phyloP scores from a whole-genome alignment of 345 rosid genomes.

The Murraya koenigii region DNA sequence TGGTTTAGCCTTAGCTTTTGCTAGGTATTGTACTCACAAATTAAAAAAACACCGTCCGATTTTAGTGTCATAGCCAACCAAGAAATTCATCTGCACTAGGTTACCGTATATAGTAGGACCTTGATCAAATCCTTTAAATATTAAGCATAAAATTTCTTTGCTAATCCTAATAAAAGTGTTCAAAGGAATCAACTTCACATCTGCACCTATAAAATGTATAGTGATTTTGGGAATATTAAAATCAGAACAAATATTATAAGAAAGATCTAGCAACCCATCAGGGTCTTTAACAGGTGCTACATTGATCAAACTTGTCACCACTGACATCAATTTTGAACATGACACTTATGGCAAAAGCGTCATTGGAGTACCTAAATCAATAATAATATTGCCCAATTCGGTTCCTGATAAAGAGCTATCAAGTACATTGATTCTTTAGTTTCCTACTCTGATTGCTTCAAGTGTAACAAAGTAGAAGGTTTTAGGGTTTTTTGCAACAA shows the following conservation, averaged over 20 bases:
- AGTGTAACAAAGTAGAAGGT: conserved; percentile 44
- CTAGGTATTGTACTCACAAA: no score
- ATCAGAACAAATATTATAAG: conserved; percentile 22
- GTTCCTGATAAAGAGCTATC: conserved; percentile 20
- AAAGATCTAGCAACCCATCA: conserved; percentile 23
- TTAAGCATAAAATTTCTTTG: conserved; percentile 31
- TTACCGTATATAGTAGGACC: conserved; percentile 36
- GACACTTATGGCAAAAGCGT: conserved; percentile 33
- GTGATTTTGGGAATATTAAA: conserved; percentile 32
- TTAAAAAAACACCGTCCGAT: conserved; percentile 31
- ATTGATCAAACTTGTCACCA: conserved; percentile 9
- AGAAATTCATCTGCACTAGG: conserved; percentile 43
- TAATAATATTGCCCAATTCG: conserved; percentile 44
- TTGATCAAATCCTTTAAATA: conserved; percentile 10
- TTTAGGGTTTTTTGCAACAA: conserved; percentile 28
- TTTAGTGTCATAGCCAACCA: conserved; percentile 46
- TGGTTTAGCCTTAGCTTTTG: no score
- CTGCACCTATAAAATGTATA: conserved; percentile 36
- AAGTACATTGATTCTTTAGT: conserved; percentile 18
- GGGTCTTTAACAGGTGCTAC: conserved; percentile 28
- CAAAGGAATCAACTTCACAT: conserved; percentile 26
- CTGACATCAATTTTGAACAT: conserved; percentile 16
- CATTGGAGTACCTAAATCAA: conserved; percentile 60
- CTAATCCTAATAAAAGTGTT: conserved; percentile 34
- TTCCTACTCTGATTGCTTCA: conserved; percentile 41